Evolutionary conservation across 805 yeast genomes (phyloP), one percentile per base, ranked within the genome.

Genomic region (Ogataea haglerorum): DNA sequence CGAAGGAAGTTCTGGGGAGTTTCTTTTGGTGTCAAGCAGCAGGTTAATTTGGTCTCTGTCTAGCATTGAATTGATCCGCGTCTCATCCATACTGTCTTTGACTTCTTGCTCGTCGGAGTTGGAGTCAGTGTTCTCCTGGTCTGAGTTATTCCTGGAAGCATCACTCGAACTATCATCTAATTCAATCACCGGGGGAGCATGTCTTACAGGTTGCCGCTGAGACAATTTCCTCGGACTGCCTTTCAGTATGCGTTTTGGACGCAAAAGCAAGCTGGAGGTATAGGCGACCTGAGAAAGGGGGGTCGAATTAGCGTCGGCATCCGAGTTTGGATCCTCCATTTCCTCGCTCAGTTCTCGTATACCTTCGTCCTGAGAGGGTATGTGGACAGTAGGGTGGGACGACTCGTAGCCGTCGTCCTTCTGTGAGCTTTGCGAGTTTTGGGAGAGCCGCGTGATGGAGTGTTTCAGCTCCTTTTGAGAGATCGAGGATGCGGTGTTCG

Each of bases 161-260:
- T 41, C 46, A 21, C 65, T 60, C 38, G 71, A 58, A 39, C 62
- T 45, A 44, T 33, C 52, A 38, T 36, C 52, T 47, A 37, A 23
- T 8, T 21, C 17, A 9, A 24, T 32, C 13, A 29, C 27, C 4
- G 36, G 27, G 12, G 35, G 34, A 6, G 34, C 30, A 8, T 30
- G 12, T 22, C 25, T 21, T 7, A 22, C 15, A 10, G 14, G 10
- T 13, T 33, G 27, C 10, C 25, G n/a, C n/a, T 30, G 31, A n/a
- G 42, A 31, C 13, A 14, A 13, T 15, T 28, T 38, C 5, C 36
- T 17, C 3, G 41, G 27, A 19, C 36, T 31, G 13, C 19, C 21
- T 10, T 23, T 27, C 5, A 31, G 30, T 6, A 10, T 24, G 9
- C 31, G 6, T 15, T 36, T 30, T 2, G 46, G 39, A 6, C 25